Percentiles rank a stretch among this genome's conserved stretches.
phyloP scores from a whole-genome alignment of 345 rosid species.

The Populus deltoides region DNA sequence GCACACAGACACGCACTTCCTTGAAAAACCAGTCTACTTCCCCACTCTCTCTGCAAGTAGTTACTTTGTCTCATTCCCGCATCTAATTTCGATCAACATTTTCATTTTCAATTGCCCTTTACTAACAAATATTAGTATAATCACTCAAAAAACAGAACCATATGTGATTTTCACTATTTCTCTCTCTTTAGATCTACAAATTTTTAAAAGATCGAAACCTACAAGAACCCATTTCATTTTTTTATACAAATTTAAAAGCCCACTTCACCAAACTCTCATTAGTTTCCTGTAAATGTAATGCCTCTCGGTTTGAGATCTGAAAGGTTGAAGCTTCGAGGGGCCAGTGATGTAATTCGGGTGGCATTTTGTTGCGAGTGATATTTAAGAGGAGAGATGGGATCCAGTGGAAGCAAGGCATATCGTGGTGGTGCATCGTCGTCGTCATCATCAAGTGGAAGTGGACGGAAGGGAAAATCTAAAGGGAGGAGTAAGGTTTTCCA shows the following conservation, averaged over 20 bases:
- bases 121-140: not conserved
- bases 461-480: constrained; percentile 46
- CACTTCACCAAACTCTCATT: not conserved
- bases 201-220: not conserved
- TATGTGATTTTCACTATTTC: not conserved
- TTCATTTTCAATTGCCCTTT: not conserved
- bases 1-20: not conserved
- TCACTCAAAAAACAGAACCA: not conserved
- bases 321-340: not conserved
- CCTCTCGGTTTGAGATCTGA: not conserved
- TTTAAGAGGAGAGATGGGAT: constrained; percentile 51
- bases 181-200: constrained; percentile 5
- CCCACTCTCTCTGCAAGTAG: constrained; percentile 13
- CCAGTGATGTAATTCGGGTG: constrained; percentile 6
- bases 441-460: constrained; percentile 24
- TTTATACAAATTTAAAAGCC: not conserved
- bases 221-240: not conserved
- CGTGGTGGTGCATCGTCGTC: constrained; percentile 27
- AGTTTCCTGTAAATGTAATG: not conserved
- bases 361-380: constrained; percentile 2
- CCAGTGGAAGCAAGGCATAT: constrained; percentile 64
- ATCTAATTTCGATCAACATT: constrained; percentile 10
- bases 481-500: constrained; percentile 47
- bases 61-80: constrained; percentile 19
- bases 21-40: not conserved